Evolutionary conservation across 345 rosid genomes (phyloP), one percentile per base, ranked within the genome.

Genomic region (Eucalyptus curtisii): DNA sequence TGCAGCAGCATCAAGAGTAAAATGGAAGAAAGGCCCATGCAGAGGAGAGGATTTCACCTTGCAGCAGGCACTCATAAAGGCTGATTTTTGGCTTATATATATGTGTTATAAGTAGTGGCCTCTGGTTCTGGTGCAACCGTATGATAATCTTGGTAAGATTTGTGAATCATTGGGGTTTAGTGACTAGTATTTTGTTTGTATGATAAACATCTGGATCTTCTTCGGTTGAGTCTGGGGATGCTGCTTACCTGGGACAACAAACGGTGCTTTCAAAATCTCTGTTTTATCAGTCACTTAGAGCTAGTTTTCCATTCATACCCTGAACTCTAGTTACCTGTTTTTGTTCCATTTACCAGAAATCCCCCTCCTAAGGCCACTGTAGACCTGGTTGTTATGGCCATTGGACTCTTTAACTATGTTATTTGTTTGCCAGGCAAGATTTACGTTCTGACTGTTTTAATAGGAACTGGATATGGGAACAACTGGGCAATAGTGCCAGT

Each of bases 191-290:
- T 95, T 92, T 85, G 98, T 95, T 59, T 96, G 97, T 86, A 91
- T 95, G 93, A 91, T 94, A 88, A 97, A 97, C 91, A 96, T 97
- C 86, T 96, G 96, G 92, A 96, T 95, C 93, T 97, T 97, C 88
- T 96, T 96, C 11, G 97, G 99, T 71, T 95, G 95, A 12, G 96
- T 97, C 91, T 96, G 95, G 53, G 99, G 98, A 53, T 96, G 97
- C 25, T 96, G 93, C 95, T 95, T 97, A 88, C 95, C 97, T 8
- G 98, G 95, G 95, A 88, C 92, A 44, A 89, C 61, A 93, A 94
- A 47, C 93, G 96, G 96, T 95, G 84, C 47, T 20, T 76, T 76
- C 82, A 20, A 37, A 76, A 11, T 76, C 81, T 71, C 47, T 40
- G 47, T 76, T 76, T 37, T 40, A 40, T 40, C 15, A 40, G 45